These are phyloP conservation scores for Herpomyces periplanetae DNA, from an alignment of 2,329 filamentous ascomycete genomes.

Conservation along the genomic window DNA sequence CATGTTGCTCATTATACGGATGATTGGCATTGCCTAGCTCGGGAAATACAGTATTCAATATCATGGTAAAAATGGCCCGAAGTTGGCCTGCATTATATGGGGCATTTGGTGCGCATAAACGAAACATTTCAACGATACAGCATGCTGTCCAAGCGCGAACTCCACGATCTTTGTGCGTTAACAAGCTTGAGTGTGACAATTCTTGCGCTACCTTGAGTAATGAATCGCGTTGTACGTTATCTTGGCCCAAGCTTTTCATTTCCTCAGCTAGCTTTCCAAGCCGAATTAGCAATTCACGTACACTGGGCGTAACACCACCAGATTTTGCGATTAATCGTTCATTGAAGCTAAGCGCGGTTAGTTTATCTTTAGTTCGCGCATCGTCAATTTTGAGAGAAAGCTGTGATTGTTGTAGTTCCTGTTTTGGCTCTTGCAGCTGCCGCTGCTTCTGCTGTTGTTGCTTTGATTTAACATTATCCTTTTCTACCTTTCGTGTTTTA, in stretches of 20 bases:
- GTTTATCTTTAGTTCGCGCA: no score
- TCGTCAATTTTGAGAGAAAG: no score
- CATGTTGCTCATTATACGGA: conserved; percentile 67
- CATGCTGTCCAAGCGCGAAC: conserved; percentile 59
- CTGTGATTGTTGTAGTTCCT: no score
- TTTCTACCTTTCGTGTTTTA: no score
- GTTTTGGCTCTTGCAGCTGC: no score
- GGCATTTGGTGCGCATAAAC: conserved; percentile 68
- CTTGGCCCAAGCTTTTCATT: conserved; percentile 50
- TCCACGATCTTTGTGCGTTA: conserved; percentile 69
- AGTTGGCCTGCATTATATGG: conserved; percentile 65
- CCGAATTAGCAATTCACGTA: conserved; percentile 38
- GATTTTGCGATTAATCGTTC: conserved; percentile 61
- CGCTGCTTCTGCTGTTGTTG: no score
- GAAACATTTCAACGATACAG: conserved; percentile 68
- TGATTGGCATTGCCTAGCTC: conserved; percentile 50
- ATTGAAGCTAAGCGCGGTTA: conserved; percentile 25
- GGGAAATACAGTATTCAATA: conserved; percentile 45
- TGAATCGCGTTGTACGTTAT: conserved; percentile 44
- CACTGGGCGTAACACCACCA: conserved; percentile 65
- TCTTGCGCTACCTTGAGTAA: conserved; percentile 48
- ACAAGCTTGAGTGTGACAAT: conserved; percentile 35
- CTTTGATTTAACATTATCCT: no score
- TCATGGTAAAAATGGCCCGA: conserved; percentile 67
- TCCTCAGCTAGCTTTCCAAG: conserved; percentile 46